These are phyloP conservation scores for Aspergillus sclerotiicarbonarius DNA, from an alignment of 495 filamentous ascomycete genomes.

Conservation along the genomic window DNA sequence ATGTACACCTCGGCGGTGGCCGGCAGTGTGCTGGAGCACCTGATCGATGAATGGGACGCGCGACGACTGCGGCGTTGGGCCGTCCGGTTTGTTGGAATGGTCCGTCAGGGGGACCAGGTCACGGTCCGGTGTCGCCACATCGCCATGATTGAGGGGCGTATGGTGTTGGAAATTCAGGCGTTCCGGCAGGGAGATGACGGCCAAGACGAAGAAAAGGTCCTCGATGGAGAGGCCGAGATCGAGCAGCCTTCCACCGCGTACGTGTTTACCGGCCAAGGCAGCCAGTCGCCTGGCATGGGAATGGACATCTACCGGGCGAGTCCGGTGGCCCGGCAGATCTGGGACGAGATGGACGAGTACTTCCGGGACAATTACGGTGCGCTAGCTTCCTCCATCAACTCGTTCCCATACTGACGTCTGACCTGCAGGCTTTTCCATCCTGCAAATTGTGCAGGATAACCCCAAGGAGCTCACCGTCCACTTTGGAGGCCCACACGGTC, in stretches of 20 bases:
- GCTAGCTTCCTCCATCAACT: neutral
- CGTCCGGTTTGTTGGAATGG: neutral
- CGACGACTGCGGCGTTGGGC: neutral
- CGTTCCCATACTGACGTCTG: neutral
- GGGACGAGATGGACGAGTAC: neutral
- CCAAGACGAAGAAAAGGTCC: neutral
- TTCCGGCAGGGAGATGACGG: neutral
- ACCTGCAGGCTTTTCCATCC: neutral
- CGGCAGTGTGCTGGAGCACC: slow-evolving; percentile 1
- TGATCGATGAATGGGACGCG: neutral
- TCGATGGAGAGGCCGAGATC: neutral
- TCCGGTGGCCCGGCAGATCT: neutral
- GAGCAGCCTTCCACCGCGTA: neutral
- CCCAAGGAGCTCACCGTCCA: neutral
- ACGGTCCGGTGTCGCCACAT: neutral
- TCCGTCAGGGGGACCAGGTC: neutral
- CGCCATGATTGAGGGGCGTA: neutral
- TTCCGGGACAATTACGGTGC: neutral
- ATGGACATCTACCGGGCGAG: neutral
- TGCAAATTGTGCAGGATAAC: slow-evolving; percentile 1
- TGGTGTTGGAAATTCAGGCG: neutral
- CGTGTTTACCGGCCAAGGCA: neutral
- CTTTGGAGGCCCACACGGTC: neutral
- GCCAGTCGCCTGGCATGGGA: neutral
- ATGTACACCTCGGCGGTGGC: slow-evolving; percentile 2